These are phyloP conservation scores for Coemansia sp. DNA, from an alignment of 192 early-diverging fungal genomes.

Conservation along the genomic window DNA sequence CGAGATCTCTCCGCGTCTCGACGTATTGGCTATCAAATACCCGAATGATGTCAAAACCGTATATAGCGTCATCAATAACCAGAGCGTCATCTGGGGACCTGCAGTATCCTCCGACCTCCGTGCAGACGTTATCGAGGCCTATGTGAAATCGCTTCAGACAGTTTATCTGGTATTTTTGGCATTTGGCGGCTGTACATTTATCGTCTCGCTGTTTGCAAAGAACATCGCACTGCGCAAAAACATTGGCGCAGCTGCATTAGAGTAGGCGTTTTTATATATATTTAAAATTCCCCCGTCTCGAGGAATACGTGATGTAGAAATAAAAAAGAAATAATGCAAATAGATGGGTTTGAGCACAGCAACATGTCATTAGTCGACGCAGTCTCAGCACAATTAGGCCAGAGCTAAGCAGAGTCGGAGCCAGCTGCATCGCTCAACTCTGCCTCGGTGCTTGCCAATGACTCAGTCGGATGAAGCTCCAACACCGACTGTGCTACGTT, in stretches of 20 bases:
- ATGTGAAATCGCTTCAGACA: constrained; percentile 60
- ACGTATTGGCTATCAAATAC: constrained; percentile 36
- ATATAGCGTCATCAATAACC: constrained; percentile 45
- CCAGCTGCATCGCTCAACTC: neutral
- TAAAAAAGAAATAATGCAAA: constrained; percentile 12
- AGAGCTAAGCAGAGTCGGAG: neutral
- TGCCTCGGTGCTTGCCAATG: constrained; percentile 6
- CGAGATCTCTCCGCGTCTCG: constrained; percentile 24
- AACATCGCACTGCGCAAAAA: constrained; percentile 46
- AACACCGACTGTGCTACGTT: neutral
- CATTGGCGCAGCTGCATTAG: constrained; percentile 21
- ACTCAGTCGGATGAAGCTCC: neutral
- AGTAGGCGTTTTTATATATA: constrained; percentile 20
- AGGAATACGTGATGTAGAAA: constrained; percentile 26
- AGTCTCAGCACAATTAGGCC: neutral
- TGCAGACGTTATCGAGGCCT: constrained; percentile 55
- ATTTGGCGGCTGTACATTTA: constrained; percentile 53
- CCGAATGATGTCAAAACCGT: constrained; percentile 42
- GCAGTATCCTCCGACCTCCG: constrained; percentile 40
- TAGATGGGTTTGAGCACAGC: neutral
- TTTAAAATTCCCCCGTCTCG: constrained; percentile 39
- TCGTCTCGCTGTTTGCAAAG: constrained; percentile 61
- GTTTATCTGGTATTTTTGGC: constrained; percentile 62
- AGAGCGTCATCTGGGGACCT: constrained; percentile 28
- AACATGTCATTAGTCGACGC: neutral